Evolutionary conservation across 2,329 filamentous ascomycete species (phyloP), one percentile per base, ranked within the genome.

Genomic region (Alternaria dauci): DNA sequence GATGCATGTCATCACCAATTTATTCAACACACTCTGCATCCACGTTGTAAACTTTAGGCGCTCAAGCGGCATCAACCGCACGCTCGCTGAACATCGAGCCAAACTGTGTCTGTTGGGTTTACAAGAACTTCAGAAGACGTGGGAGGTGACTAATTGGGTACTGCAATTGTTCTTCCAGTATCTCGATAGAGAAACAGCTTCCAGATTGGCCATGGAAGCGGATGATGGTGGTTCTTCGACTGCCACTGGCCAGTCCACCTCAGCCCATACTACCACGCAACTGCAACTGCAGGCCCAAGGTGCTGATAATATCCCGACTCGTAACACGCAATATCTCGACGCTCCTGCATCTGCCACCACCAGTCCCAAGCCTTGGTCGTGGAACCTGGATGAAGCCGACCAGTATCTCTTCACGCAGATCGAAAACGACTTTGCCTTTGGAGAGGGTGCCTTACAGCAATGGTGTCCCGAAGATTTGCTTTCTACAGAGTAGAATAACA

Each of bases 141-240:
- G 82, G 83, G 81, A 83, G 50, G 69, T 84, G 8, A 81, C 81
- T 14, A 84, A 84, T 55, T 82, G 81, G 80, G 79, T 84, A 0
- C 66, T 84, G 3, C 77, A 84, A 60, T 69, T 84, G 0, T 85
- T 85, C 59, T 82, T 84, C 32, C 81, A 82, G 6, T 83, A 81
- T 44, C 66, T 83, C 2, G 83, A 84, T 61, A 77, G 80, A 48
- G 76, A 79, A 20, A 83, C 80, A 0, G 81, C 81, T 2, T 75
- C 74, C 9, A 75, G 78, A 16, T 69, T 83, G 20, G 62, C 63
- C 2, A 70, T 72, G 61, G 71, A 74, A 54, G 67, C 68, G 3
- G 72, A 73, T 43, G 71, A 72, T 36, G 66, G 59, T 9, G 69
- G 63, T 1, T 66, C 66, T 14, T 52, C 62, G 1, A 66, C 65